These are phyloP conservation scores for Ceratobasidium sp. DNA, from an alignment of 1,284 basidiomycete species.

Conservation along the genomic window DNA sequence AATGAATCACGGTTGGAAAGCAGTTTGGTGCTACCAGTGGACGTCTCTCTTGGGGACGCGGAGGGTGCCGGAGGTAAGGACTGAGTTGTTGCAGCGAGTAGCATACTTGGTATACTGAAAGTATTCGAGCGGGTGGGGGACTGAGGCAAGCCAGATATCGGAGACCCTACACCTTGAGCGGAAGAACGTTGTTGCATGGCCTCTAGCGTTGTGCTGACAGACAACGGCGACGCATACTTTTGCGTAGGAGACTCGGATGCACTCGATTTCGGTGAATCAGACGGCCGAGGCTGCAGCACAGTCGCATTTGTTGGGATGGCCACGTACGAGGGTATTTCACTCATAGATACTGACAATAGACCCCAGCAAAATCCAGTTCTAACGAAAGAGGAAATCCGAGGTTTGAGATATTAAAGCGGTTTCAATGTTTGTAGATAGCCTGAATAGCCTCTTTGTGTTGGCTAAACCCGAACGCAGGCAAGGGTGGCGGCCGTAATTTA, in stretches of 20 bases:
- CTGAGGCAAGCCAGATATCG: conserved; percentile 13
- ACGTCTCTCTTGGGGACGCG: conserved; percentile 24
- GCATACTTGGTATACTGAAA: conserved; percentile 45
- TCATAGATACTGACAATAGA: not conserved
- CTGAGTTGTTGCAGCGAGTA: conserved; percentile 41
- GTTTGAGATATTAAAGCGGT: too few species aligned
- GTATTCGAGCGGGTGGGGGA: conserved; percentile 31
- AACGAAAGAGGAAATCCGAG: too few species aligned
- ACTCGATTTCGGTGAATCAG: not conserved
- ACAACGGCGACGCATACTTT: conserved; percentile 15
- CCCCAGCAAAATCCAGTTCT: too few species aligned
- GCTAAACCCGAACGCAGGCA: too few species aligned
- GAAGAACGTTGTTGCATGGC: conserved; percentile 40
- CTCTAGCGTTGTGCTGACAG: conserved; percentile 33
- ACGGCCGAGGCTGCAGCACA: conserved; percentile 1
- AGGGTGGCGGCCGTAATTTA: too few species aligned
- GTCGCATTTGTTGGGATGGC: conserved; percentile 45
- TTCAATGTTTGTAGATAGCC: too few species aligned
- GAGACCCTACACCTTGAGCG: conserved; percentile 22
- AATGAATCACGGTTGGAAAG: conserved; percentile 71
- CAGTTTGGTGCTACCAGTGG: conserved; percentile 51
- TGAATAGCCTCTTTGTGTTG: too few species aligned
- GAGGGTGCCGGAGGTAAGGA: conserved; percentile 40
- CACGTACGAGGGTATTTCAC: conserved; percentile 43
- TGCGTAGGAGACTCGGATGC: conserved; percentile 10